Conservation (phyloP, 495 filamentous ascomycete genomes). For the Penicillium ochrochloron region DNA sequence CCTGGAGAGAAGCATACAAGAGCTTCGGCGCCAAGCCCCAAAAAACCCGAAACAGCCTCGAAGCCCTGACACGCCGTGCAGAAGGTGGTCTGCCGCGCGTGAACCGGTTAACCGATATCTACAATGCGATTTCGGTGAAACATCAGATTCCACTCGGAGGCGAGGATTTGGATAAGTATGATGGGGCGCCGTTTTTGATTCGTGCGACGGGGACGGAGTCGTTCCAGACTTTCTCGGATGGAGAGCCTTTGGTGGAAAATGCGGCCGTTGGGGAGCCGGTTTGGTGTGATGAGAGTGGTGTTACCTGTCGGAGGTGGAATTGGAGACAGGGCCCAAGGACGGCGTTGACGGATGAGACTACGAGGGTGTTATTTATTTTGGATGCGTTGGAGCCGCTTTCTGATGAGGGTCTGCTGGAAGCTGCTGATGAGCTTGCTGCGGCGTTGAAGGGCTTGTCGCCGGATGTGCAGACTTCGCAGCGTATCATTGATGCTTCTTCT, state of each 20-base stretch:
- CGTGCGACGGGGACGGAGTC: slow-evolving; percentile 35
- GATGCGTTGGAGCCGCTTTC: slow-evolving; percentile 29
- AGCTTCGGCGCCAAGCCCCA: slow-evolving; percentile 31
- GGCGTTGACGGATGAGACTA: slow-evolving; percentile 34
- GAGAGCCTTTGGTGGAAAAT: slow-evolving; percentile 26
- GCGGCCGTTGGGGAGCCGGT: slow-evolving; percentile 33
- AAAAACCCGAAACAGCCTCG: slow-evolving; percentile 35
- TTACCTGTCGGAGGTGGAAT: slow-evolving; percentile 42
- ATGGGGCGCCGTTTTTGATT: slow-evolving; percentile 33
- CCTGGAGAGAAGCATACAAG: slow-evolving; percentile 33
- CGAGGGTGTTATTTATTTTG: slow-evolving; percentile 33
- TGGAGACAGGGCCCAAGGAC: slow-evolving; percentile 39
- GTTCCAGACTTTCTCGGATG: slow-evolving; percentile 32
- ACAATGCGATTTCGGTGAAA: slow-evolving; percentile 43
- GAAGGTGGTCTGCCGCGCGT: slow-evolving; percentile 36
- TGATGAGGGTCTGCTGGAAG: slow-evolving; percentile 11
- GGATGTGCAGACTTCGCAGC: slow-evolving; percentile 12
- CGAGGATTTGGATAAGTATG: slow-evolving; percentile 42
- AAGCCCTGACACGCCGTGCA: slow-evolving; percentile 38
- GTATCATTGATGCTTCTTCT: slow-evolving; percentile 15
- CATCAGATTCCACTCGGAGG: slow-evolving; percentile 40
- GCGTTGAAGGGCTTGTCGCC: slow-evolving; percentile 18
- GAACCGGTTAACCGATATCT: slow-evolving; percentile 43
- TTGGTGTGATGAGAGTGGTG: slow-evolving; percentile 38
- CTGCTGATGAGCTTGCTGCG: slow-evolving; percentile 26